Conservation (phyloP, 2,329 filamentous ascomycete genomes). For the Trichocomaceae sp. region DNA sequence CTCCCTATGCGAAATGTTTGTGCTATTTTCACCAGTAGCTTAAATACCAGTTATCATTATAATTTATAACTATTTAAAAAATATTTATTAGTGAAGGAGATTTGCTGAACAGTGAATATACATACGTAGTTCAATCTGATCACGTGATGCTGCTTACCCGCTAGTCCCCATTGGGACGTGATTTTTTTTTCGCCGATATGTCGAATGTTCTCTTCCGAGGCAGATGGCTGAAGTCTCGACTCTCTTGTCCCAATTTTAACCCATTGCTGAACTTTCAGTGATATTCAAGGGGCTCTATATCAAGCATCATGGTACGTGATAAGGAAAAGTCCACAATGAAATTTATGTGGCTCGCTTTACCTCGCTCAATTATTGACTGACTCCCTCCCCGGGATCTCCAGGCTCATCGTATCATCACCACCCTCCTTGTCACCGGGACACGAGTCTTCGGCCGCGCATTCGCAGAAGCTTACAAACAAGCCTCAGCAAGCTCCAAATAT, state of each 20-base stretch:
- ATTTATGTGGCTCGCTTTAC: neutral
- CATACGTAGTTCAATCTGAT: neutral
- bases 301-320: conserved; percentile 9
- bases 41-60: too few relatives aligned
- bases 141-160: neutral
- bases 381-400: conserved; percentile 31
- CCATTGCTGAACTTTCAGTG: neutral
- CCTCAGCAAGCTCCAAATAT: conserved; percentile 77
- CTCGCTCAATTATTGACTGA: neutral
- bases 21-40: too few relatives aligned
- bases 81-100: too few relatives aligned
- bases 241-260: neutral
- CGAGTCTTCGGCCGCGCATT: conserved; percentile 92
- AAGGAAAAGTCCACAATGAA: neutral
- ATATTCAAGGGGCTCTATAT: neutral
- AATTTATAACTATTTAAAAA: too few relatives aligned
- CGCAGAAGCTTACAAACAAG: conserved; percentile 90
- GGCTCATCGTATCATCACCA: conserved; percentile 92
- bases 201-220: conserved; percentile 9
- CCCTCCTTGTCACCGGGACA: conserved; percentile 83
- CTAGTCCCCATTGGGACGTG: conserved; percentile 2
- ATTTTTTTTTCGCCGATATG: conserved; percentile 11
- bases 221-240: neutral
- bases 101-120: neutral
- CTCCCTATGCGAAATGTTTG: too few relatives aligned